Evolutionary conservation across 2,329 filamentous ascomycete species (phyloP), one percentile per base, ranked within the genome.

Genomic region (Alternaria atra): DNA sequence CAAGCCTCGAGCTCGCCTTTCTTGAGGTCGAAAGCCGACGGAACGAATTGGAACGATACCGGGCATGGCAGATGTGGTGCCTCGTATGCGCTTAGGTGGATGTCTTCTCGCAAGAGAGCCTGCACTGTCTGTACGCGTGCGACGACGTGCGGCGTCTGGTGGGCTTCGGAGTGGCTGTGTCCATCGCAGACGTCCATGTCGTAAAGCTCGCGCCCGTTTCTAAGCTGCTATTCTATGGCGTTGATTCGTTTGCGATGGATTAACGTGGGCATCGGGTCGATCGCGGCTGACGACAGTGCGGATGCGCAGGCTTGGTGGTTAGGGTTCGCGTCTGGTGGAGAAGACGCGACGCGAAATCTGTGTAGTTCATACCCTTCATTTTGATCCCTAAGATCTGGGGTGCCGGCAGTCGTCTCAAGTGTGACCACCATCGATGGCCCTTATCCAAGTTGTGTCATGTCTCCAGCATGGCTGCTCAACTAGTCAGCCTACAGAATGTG

Each of bases 1-100:
- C 86, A 88, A 23, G 78, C 74, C n/a, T 82, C 73, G 32, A 87
- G 73, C 44, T 84, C 81, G 0, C 63, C 39, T 2, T 66, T 25
- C 1, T 77, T 69, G 43, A 86, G 77, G 7, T 66, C 64, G 6
- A 35, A 32, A 10, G 68, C 68, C 12, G 72, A 64, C 3, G 65
- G 61, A 5, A 73, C 48, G 69, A 80, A 48, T 25, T 67, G 39
- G 50, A 73, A 65, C 6, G 60, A 47, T 6, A 71, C 10, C 17
- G 51, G 25, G n/a, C 43, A 55, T 32, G 5, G 32, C 39, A 40
- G 25, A 17, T 55, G 17, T n/a, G 40, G 25, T 6, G 50, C 37
- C 29, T 53, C 40, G 23, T 51, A 61, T 12, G 53, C 32, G 13
- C 40, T 50, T 15, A 67, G 17, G 25, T 44, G 51, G 3, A 42